These are phyloP conservation scores for Hyaloscypha hepaticicola DNA, from an alignment of 495 filamentous ascomycete species.

Conservation along the genomic window DNA sequence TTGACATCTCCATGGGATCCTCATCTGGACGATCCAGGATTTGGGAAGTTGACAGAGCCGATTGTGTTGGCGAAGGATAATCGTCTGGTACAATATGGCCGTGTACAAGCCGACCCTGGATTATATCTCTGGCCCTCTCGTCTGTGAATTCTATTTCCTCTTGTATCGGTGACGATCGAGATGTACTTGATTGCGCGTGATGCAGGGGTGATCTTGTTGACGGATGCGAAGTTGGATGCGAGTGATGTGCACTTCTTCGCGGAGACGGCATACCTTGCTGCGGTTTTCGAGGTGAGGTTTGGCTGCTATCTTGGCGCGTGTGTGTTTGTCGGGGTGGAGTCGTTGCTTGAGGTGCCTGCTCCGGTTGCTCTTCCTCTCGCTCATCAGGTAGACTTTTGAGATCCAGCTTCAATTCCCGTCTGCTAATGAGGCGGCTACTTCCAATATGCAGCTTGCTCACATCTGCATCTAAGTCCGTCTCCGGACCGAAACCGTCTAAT, in stretches of 20 bases:
- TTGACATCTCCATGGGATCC: slow-evolving; percentile 57
- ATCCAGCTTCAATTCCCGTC: slow-evolving; percentile 11
- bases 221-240: background rate
- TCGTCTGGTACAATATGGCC: slow-evolving; percentile 96
- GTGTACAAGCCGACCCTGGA: slow-evolving; percentile 88
- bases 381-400: slow-evolving; percentile 8
- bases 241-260: slow-evolving; percentile 13
- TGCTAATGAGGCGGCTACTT: slow-evolving; percentile 23
- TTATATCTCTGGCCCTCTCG: slow-evolving; percentile 83
- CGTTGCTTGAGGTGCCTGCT: slow-evolving; percentile 3
- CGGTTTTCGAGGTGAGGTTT: slow-evolving; percentile 16
- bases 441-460: slow-evolving; percentile 40
- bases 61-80: slow-evolving; percentile 73
- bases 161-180: slow-evolving; percentile 33
- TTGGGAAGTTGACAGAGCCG: slow-evolving; percentile 58
- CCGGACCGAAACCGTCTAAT: slow-evolving; percentile 31
- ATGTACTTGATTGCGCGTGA: slow-evolving; percentile 18
- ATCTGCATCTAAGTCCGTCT: slow-evolving; percentile 39
- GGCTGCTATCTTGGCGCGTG: slow-evolving; percentile 17
- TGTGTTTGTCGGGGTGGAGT: slow-evolving; percentile 20
- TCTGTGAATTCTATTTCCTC: slow-evolving; percentile 75
- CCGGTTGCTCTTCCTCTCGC: slow-evolving; percentile 6
- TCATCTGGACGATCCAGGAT: slow-evolving; percentile 45
- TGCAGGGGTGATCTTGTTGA: slow-evolving; percentile 25
- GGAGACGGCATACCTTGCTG: slow-evolving; percentile 17